These are phyloP conservation scores for Calonectria pteridis DNA, from an alignment of 2,329 filamentous ascomycete genomes.

Conservation along the genomic window DNA sequence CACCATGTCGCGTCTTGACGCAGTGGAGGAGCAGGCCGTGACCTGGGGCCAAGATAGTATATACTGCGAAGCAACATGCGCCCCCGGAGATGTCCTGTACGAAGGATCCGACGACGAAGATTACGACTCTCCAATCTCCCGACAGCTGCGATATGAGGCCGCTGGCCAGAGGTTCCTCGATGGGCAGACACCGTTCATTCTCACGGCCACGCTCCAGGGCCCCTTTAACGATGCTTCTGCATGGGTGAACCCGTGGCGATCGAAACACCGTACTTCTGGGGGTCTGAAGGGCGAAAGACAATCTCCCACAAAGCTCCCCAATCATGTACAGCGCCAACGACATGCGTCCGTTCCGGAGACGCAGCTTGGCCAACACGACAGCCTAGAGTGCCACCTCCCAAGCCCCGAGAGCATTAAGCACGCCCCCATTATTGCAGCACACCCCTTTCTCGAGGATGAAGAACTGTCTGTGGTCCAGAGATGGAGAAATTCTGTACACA, in stretches of 20 bases:
- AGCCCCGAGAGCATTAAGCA: slow-evolving; percentile 56
- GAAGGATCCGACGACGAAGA: slow-evolving; percentile 70
- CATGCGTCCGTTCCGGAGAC: slow-evolving; percentile 34
- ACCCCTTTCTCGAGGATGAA: slow-evolving; percentile 48
- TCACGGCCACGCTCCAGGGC: slow-evolving; percentile 72
- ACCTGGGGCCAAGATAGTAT: slow-evolving; percentile 51
- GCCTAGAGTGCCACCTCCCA: slow-evolving; percentile 56
- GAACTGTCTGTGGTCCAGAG: slow-evolving; percentile 48
- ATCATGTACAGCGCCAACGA: slow-evolving; percentile 29
- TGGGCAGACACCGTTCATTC: slow-evolving; percentile 67
- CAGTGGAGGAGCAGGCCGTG: slow-evolving; percentile 25
- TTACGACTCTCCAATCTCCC: slow-evolving; percentile 59
- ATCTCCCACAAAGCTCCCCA: slow-evolving; percentile 34
- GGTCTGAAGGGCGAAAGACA: slow-evolving; percentile 21
- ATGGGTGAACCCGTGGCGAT: slow-evolving; percentile 52
- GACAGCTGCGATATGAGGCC: slow-evolving; percentile 68
- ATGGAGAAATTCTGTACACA: slow-evolving; percentile 48
- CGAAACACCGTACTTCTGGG: slow-evolving; percentile 41
- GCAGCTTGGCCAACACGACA: slow-evolving; percentile 26
- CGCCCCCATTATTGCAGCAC: slow-evolving; percentile 40
- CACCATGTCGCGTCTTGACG: slow-evolving; percentile 33
- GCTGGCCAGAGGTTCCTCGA: slow-evolving; percentile 70
- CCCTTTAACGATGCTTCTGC: slow-evolving; percentile 63
- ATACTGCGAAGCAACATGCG: slow-evolving; percentile 60
- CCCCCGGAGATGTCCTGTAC: slow-evolving; percentile 63